Evolutionary conservation across 768 basidiomycete species (phyloP).

Genomic region (Mycena polygramma): DNA sequence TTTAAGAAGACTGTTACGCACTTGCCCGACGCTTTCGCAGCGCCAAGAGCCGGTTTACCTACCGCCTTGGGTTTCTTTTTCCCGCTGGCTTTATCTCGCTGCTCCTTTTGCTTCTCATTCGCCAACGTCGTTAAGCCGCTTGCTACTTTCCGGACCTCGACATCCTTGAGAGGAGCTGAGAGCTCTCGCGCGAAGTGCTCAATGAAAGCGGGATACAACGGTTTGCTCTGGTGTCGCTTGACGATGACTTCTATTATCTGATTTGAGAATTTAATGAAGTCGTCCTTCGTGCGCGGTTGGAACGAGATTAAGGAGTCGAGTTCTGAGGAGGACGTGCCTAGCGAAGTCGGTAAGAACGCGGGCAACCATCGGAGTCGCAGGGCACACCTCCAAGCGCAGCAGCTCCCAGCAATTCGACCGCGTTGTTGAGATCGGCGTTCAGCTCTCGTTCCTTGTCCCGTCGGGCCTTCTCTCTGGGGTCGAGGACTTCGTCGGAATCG

Average conservation of each 20-base stretch:
- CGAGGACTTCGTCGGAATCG: conserved; percentile 80
- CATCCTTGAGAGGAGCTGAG: conserved; percentile 83
- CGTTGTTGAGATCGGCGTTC: conserved; percentile 88
- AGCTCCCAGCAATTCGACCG: conserved; percentile 84
- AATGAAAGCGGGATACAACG: conserved; percentile 85
- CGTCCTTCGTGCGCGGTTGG: conserved; percentile 90
- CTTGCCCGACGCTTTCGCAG: conserved; percentile 76
- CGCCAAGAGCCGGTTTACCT: conserved; percentile 82
- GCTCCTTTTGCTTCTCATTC: conserved; percentile 96
- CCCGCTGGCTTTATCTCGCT: conserved; percentile 85
- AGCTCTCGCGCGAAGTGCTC: conserved; percentile 87
- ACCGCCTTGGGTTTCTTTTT: conserved; percentile 89
- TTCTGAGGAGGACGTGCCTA: conserved; percentile 78
- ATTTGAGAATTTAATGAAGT: conserved; percentile 82
- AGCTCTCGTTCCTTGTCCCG: conserved; percentile 86
- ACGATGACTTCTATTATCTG: conserved; percentile 81
- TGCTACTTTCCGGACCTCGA: conserved; percentile 92
- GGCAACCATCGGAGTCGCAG: conserved; percentile 4
- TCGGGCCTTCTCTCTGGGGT: conserved; percentile 83
- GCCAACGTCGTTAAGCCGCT: conserved; percentile 87
- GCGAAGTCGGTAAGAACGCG: conserved; percentile 3
- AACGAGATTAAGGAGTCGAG: conserved; percentile 80
- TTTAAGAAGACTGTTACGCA: conserved; percentile 47
- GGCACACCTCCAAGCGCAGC: conserved; percentile 72
- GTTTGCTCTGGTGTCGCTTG: conserved; percentile 84